Percentiles rank a stretch among this genome's conserved stretches.
Conservation (phyloP, 495 filamentous ascomycete genomes). For the Annulohypoxylon maeteangense region DNA sequence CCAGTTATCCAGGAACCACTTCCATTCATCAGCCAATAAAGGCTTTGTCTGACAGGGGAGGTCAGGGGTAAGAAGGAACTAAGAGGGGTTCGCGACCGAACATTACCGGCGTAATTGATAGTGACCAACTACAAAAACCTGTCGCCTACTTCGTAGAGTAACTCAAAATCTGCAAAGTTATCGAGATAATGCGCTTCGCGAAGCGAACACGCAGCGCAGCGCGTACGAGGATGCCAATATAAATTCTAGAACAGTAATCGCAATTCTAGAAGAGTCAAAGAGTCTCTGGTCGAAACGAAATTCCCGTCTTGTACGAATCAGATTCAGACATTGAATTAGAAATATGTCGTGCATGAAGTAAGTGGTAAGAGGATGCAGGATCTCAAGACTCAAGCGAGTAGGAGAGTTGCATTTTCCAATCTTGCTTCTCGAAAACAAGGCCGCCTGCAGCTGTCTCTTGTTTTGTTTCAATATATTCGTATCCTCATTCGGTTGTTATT, state of each 20-base stretch:
- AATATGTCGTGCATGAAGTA: conserved; percentile 33
- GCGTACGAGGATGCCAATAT: too few relatives aligned
- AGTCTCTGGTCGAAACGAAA: conserved; percentile 37
- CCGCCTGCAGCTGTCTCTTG: conserved; percentile 26
- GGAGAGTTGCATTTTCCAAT: conserved; percentile 38
- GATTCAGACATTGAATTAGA: background rate
- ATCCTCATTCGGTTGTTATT: conserved; percentile 12
- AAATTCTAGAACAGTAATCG: background rate
- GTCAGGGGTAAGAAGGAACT: conserved; percentile 25
- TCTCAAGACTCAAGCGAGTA: conserved; percentile 18
- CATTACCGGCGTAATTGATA: conserved; percentile 15
- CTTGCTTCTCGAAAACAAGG: conserved; percentile 25
- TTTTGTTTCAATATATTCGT: conserved; percentile 36
- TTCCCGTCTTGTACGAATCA: conserved; percentile 40
- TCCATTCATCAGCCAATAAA: conserved; percentile 28
- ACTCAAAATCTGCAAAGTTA: conserved; percentile 17
- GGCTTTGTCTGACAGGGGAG: conserved; percentile 27
- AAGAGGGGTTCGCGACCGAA: conserved; percentile 8
- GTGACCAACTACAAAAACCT: conserved; percentile 23
- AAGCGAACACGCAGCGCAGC: background rate
- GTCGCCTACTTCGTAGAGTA: background rate
- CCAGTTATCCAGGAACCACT: conserved; percentile 40
- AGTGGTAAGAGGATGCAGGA: background rate
- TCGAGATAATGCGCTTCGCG: conserved; percentile 24
- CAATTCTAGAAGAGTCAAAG: conserved; percentile 1